Conservation (phyloP, 306 rosid species). For the Ormosia semicastrata region DNA sequence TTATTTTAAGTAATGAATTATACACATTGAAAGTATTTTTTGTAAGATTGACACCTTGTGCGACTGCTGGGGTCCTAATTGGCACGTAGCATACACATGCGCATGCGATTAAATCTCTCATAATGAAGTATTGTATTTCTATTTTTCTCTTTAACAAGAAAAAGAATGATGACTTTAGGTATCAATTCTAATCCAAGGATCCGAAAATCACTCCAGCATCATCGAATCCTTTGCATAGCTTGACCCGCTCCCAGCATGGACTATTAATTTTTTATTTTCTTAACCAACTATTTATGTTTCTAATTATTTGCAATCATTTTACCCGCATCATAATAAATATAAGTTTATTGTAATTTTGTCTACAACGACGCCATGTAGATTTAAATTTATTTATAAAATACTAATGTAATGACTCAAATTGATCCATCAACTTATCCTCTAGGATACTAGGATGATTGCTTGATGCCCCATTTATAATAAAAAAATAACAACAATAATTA, state of each 20-base stretch:
- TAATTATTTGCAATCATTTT: conserved; percentile 22
- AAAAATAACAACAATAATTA: no score
- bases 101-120: background rate
- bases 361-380: background rate
- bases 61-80: background rate
- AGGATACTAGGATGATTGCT: background rate
- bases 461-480: background rate
- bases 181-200: background rate
- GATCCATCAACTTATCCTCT: background rate
- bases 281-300: background rate
- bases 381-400: background rate
- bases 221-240: background rate
- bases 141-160: background rate
- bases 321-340: background rate
- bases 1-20: background rate
- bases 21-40: background rate
- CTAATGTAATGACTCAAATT: background rate
- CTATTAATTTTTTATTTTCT: background rate
- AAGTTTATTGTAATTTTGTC: background rate
- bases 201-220: conserved; percentile 34
- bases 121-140: background rate
- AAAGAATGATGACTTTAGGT: background rate
- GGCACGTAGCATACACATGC: background rate
- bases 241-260: background rate
- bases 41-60: no score